Evolutionary conservation across 2,329 filamentous ascomycete genomes (phyloP).

Genomic region (Venturiaceae sp.): DNA sequence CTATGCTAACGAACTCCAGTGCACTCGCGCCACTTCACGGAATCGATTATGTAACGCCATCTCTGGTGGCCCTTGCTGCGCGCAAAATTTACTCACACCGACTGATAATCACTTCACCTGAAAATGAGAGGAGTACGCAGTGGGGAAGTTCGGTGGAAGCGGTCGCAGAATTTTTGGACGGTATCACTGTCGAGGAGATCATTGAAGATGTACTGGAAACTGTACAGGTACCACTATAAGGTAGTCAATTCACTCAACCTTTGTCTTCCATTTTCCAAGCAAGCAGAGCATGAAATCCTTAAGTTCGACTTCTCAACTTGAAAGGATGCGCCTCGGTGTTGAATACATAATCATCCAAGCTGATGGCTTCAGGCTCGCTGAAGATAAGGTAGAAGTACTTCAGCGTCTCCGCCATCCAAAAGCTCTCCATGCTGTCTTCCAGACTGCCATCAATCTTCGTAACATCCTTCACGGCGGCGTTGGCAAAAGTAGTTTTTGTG

Average conservation of each 20-base stretch:
- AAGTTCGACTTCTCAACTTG: too few relatives aligned
- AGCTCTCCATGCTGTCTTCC: constrained; percentile 36
- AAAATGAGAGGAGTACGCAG: constrained; percentile 77
- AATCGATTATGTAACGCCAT: constrained; percentile 72
- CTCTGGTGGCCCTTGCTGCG: constrained; percentile 71
- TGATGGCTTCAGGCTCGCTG: constrained; percentile 31
- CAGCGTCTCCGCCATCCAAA: constrained; percentile 40
- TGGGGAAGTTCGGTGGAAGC: constrained; percentile 77
- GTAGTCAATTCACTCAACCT: too few relatives aligned
- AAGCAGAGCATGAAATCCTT: too few relatives aligned
- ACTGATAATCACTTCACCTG: constrained; percentile 57
- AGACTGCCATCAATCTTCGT: constrained; percentile 11
- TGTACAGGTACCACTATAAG: constrained; percentile 47
- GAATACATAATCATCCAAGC: constrained; percentile 38
- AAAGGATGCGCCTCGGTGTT: constrained; percentile 43
- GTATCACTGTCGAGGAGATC: constrained; percentile 44
- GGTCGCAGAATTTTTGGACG: constrained; percentile 56
- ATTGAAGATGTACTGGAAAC: constrained; percentile 48
- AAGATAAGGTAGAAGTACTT: constrained; percentile 43
- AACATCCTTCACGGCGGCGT: constrained; percentile 35
- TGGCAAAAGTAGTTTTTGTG: constrained; percentile 29
- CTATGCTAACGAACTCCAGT: constrained; percentile 17
- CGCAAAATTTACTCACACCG: constrained; percentile 85
- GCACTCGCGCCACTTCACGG: constrained; percentile 75
- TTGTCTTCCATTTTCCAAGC: too few relatives aligned